A percentile compares a stretch with the other conserved stretches of the same genome.
These are phyloP conservation scores for Aspergillus persii DNA, from an alignment of 2,329 filamentous ascomycete species.

Conservation along the genomic window DNA sequence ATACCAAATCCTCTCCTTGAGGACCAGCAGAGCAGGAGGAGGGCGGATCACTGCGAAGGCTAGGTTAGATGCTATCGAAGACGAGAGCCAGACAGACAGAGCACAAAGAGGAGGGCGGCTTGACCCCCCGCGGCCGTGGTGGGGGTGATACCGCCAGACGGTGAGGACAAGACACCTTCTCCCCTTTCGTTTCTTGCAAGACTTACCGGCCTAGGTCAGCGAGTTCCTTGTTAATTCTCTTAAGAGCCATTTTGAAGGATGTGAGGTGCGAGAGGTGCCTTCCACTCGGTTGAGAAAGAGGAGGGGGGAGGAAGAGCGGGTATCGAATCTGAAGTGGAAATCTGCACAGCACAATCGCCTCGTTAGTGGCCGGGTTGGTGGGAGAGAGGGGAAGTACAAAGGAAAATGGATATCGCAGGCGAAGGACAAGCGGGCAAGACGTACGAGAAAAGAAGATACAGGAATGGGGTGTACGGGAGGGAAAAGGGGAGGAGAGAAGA, in stretches of 20 bases:
- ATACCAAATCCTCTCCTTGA: conserved; percentile 95
- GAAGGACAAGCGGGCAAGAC: not conserved
- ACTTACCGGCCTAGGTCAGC: conserved; percentile 52
- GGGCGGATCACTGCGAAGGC: conserved; percentile 77
- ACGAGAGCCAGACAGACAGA: not conserved
- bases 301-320: conserved; percentile 8
- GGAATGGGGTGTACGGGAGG: conserved; percentile 26
- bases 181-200: not conserved
- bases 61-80: conserved; percentile 7
- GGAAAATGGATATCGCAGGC: not conserved
- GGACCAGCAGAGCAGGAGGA: conserved; percentile 98
- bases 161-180: not conserved
- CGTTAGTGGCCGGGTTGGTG: conserved; percentile 6
- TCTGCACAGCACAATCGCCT: conserved; percentile 14
- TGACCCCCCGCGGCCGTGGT: conserved; percentile 23
- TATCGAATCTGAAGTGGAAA: conserved; percentile 17
- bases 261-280: conserved; percentile 12
- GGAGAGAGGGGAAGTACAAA: conserved; percentile 4
- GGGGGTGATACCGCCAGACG: conserved; percentile 12
- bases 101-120: not conserved
- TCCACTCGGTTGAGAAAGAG: conserved; percentile 4
- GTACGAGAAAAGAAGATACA: conserved; percentile 8
- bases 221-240: conserved; percentile 56
- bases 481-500: conserved; percentile 17
- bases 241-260: conserved; percentile 47